phyloP scores from a whole-genome alignment of 2,329 filamentous ascomycete species.

The Boeremia exigua region DNA sequence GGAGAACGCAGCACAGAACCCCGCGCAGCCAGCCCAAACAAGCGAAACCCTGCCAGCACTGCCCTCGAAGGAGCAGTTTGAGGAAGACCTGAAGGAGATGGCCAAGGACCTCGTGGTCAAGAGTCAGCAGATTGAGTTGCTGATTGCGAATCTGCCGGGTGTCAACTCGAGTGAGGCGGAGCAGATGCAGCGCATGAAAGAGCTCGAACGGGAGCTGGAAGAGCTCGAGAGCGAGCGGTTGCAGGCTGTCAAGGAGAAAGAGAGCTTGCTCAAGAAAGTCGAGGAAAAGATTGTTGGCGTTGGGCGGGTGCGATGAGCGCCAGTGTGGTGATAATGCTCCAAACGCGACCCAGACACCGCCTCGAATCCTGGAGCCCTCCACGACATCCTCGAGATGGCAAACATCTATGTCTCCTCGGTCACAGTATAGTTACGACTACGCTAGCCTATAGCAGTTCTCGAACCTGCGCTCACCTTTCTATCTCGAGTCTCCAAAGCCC shows the following conservation, averaged over 20 bases:
- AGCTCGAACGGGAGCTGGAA: constrained; percentile 52
- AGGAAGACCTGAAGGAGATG: constrained; percentile 72
- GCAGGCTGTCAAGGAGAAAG: constrained; percentile 51
- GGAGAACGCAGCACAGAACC: constrained; percentile 24
- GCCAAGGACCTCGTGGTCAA: constrained; percentile 78
- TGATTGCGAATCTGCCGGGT: constrained; percentile 77
- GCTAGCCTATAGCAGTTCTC: background rate
- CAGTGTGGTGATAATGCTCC: too few species aligned
- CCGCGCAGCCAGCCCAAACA: constrained; percentile 20
- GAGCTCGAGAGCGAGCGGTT: constrained; percentile 51
- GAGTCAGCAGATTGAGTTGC: constrained; percentile 80
- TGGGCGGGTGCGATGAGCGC: constrained; percentile 24
- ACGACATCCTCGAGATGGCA: too few species aligned
- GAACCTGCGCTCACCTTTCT: background rate
- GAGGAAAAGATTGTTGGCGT: constrained; percentile 54
- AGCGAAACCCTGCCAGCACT: constrained; percentile 20
- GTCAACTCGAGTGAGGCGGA: constrained; percentile 79
- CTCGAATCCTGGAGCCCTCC: too few species aligned
- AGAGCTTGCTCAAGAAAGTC: constrained; percentile 52
- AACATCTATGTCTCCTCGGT: background rate
- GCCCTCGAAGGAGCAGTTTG: constrained; percentile 57
- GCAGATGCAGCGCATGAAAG: constrained; percentile 67
- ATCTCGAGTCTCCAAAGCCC: background rate
- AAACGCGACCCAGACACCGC: too few species aligned
- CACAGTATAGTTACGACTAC: background rate